phyloP scores from a whole-genome alignment of 108 stramenopile genomes.

The Cyclotella cryptica region DNA sequence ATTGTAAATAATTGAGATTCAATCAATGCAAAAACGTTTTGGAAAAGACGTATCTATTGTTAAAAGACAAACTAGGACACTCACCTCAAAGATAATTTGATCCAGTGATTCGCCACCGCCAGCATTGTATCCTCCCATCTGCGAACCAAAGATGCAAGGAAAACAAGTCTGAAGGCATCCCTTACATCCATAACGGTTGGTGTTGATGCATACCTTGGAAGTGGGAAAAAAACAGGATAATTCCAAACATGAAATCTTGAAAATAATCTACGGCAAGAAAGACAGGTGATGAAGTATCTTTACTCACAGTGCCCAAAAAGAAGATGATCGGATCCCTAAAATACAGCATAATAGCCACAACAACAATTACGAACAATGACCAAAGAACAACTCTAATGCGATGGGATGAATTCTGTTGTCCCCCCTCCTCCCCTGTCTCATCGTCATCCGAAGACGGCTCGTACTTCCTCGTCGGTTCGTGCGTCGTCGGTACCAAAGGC shows the following conservation, averaged over 20 bases:
- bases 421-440: constrained; percentile 12
- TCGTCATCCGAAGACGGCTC: constrained; percentile 26
- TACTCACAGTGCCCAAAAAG: constrained; percentile 41
- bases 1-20: not conserved
- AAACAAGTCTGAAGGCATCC: constrained; percentile 36
- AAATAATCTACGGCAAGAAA: not conserved
- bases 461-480: constrained; percentile 38
- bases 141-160: constrained; percentile 30
- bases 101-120: constrained; percentile 28
- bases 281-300: not conserved
- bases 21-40: not conserved
- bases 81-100: constrained; percentile 54
- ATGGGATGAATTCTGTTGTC: not conserved
- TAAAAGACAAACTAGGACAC: not conserved
- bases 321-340: constrained; percentile 41
- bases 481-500: constrained; percentile 14
- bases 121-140: not conserved
- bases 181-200: constrained; percentile 45
- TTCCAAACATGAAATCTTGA: no score
- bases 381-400: not conserved
- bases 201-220: constrained; percentile 33
- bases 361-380: not conserved
- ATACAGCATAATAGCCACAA: constrained; percentile 29
- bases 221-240: not conserved
- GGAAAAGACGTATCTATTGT: not conserved